These are phyloP conservation scores for Starmera amethionina DNA, from an alignment of 805 yeast species.

Conservation along the genomic window DNA sequence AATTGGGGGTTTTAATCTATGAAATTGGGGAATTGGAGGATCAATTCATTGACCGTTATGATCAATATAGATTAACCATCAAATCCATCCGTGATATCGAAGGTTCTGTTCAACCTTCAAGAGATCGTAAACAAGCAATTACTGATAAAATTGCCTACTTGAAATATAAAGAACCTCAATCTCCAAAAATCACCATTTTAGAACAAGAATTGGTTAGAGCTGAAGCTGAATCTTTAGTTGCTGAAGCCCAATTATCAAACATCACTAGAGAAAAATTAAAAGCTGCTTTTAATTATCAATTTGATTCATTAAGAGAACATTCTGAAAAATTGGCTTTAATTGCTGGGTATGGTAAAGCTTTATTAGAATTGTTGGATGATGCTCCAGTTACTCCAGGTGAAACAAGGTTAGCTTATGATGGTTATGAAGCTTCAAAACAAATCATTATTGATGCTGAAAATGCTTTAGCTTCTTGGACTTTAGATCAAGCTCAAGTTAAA, in stretches of 20 bases:
- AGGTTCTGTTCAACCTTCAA: constrained; percentile 78
- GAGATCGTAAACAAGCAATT: constrained; percentile 79
- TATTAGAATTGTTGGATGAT: constrained; percentile 74
- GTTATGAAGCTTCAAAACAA: constrained; percentile 82
- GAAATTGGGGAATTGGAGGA: constrained; percentile 84
- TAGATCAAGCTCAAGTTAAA: constrained; percentile 72
- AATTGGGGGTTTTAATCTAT: constrained; percentile 71
- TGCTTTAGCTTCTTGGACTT: constrained; percentile 77
- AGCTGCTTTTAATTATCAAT: constrained; percentile 76
- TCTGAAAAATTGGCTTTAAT: constrained; percentile 79
- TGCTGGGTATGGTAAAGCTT: constrained; percentile 85
- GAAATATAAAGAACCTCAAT: constrained; percentile 79
- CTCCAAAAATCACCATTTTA: constrained; percentile 66
- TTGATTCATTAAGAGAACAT: constrained; percentile 77
- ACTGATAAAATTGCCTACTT: constrained; percentile 78
- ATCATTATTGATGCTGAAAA: constrained; percentile 79
- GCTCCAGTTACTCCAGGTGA: constrained; percentile 88
- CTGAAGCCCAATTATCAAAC: constrained; percentile 85
- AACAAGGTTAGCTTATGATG: constrained; percentile 83
- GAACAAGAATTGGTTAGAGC: constrained; percentile 89
- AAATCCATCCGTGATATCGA: constrained; percentile 79
- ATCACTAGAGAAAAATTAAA: constrained; percentile 82
- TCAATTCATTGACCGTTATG: constrained; percentile 78
- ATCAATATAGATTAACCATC: constrained; percentile 75
- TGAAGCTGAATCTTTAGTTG: constrained; percentile 85